Conservation (phyloP, 495 filamentous ascomycete genomes). For the Daldinia vernicosa region DNA sequence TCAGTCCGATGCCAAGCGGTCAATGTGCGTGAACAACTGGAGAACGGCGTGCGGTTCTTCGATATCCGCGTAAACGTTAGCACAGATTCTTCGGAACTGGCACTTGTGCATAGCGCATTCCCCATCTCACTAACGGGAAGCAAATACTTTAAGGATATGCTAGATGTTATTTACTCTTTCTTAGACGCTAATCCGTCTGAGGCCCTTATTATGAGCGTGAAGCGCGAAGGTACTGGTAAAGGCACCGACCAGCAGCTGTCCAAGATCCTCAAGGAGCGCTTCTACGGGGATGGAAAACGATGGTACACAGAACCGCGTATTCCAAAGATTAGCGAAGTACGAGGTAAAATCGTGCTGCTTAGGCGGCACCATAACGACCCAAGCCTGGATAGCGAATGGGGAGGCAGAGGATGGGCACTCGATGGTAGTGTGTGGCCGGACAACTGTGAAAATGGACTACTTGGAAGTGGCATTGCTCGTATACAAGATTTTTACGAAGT, state of each 20-base stretch:
- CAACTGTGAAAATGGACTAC: constrained; percentile 80
- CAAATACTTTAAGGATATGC: constrained; percentile 78
- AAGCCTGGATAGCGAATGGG: constrained; percentile 65
- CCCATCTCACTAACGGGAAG: constrained; percentile 56
- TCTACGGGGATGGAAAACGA: constrained; percentile 64
- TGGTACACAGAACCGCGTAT: constrained; percentile 87
- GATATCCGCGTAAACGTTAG: constrained; percentile 83
- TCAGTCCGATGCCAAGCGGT: constrained; percentile 95
- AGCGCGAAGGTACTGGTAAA: constrained; percentile 85
- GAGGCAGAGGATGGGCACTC: constrained; percentile 77
- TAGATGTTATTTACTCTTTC: constrained; percentile 76
- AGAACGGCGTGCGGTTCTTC: constrained; percentile 93
- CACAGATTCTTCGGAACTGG: constrained; percentile 75
- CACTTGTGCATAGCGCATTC: constrained; percentile 58
- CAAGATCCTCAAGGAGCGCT: constrained; percentile 73
- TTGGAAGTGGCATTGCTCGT: constrained; percentile 77
- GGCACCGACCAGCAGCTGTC: constrained; percentile 83
- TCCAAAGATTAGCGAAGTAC: constrained; percentile 79
- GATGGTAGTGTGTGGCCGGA: constrained; percentile 87
- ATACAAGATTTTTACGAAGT: constrained; percentile 98
- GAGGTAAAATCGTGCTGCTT: constrained; percentile 85
- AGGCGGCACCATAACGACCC: constrained; percentile 78
- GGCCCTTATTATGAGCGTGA: constrained; percentile 84
- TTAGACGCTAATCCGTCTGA: constrained; percentile 81
- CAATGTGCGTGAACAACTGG: constrained; percentile 75